phyloP scores from a whole-genome alignment of 192 early-diverging fungal genomes.

The Coemansia sp. region DNA sequence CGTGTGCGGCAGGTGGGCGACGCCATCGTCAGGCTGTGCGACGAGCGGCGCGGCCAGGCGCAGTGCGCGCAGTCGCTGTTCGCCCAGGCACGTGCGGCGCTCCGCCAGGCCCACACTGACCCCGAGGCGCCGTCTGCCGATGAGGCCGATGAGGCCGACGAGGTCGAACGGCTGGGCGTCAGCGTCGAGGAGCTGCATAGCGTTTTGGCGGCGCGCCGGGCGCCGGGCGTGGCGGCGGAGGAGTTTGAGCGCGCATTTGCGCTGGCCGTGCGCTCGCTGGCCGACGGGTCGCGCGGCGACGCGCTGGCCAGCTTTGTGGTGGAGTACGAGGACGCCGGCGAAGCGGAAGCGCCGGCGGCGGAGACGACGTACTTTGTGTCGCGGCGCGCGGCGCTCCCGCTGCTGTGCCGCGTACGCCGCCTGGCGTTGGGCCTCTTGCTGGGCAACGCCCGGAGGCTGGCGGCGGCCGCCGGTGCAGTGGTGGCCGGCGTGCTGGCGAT shows the following conservation, averaged over 20 bases:
- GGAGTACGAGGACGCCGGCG: conserved; percentile 24
- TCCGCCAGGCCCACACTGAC: background rate
- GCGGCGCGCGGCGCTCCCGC: conserved; percentile 15
- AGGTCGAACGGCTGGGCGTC: conserved; percentile 47
- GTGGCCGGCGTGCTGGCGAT: conserved; percentile 23
- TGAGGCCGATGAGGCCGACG: conserved; percentile 28
- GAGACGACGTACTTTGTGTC: conserved; percentile 37
- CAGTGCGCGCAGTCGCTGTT: conserved; percentile 34
- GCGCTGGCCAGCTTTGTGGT: conserved; percentile 19
- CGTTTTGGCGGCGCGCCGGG: conserved; percentile 10
- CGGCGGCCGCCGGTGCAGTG: conserved; percentile 8
- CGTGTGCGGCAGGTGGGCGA: conserved; percentile 36
- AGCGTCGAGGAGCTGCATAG: conserved; percentile 27
- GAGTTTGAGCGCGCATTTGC: conserved; percentile 40
- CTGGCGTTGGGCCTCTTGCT: conserved; percentile 19
- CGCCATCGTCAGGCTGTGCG: conserved; percentile 36
- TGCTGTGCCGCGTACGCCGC: conserved; percentile 26
- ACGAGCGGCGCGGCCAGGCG: conserved; percentile 24
- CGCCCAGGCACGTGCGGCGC: conserved; percentile 29
- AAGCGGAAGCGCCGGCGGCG: background rate
- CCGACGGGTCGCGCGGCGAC: conserved; percentile 5
- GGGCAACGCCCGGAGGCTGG: conserved; percentile 25
- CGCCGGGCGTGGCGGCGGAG: conserved; percentile 22
- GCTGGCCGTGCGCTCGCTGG: conserved; percentile 23
- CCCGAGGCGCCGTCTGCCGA: conserved; percentile 1